Evolutionary conservation across 257 asterid genomes (phyloP), one percentile per base, ranked within the genome.

Genomic region (Solanum sejunctum): DNA sequence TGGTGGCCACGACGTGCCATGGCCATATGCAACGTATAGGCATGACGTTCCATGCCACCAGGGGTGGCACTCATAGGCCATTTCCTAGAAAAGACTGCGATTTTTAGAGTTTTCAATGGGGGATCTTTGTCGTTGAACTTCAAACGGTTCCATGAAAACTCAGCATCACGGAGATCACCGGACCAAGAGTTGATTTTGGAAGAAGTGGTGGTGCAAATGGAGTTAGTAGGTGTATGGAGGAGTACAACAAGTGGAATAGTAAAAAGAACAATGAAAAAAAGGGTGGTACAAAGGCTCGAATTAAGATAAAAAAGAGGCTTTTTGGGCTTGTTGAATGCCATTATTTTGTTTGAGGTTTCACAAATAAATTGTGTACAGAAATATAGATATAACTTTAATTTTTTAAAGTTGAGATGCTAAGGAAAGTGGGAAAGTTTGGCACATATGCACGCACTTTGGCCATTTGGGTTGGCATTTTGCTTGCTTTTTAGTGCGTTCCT

Each of bases 21-120:
- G 26, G 98, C 92, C 10, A 89, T 90, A 84, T 96, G 95, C 78
- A 96, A 90, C 7, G 98, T 96, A 20, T 93, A 88, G 0, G 99
- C 98, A 84, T 94, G 99, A 13, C 98, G 97, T 87, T 96, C 99
- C 99, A 94, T 96, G 84, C 99, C 98, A 23, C 99, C 98, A 0
- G 98, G 98, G 75, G 85, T 70, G 84, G 92, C n/a, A 78, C 89
- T 71, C 39, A 88, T 91, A 61, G 99, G 99, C 99, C 99, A 96
- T 86, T 96, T 96, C 55, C 98, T 83, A 10, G 99, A 89, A 88
- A 94, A 96, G n/a, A 96, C 99, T 5, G 99, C 98, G 60, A 96
- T 92, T 47, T 80, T 92, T 8, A 93, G 95, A 7, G 85, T 3
- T 11, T 18, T 12, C 12, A 82, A 85, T 4, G 98, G 92, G 1